Evolutionary conservation across 805 yeast genomes (phyloP), one percentile per base, ranked within the genome.

Genomic region (Candida orba): DNA sequence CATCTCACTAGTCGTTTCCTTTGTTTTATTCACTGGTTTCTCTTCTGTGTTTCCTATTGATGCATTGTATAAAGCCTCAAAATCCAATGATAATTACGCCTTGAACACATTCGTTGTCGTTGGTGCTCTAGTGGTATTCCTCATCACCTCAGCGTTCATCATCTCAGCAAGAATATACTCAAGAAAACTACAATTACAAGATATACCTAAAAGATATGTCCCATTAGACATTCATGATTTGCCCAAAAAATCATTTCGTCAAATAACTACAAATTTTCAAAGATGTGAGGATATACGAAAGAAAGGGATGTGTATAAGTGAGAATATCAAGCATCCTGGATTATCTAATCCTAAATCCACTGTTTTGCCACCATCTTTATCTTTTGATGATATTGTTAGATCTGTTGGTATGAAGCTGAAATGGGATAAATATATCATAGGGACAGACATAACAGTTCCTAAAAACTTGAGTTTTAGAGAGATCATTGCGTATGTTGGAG

Each of bases 81-180:
- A 77, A 51, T 71, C 82, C 1, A 68, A 78, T 3, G 67, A 68
- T 12, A 75, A 76, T 47, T 77, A 84, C 52, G 93, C 86, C 1
- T 68, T 86, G 59, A 87, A 89, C 58, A 77, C 91, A 4, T 81
- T 90, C 49, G 86, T 90, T 46, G 86, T 89, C 18, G 78, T 85
- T 8, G 75, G 79, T 37, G 87, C 84, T 7, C 71, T 85, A 53
- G 86, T 79, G 3, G 63, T 78, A 1, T 78, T 85, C 49, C 66
- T 79, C 1, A 45, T 82, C 1, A 52, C 73, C 7, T 63, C 79
- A 4, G 49, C 79, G 0, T 48, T 77, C 2, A 59, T 84, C 17
- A 76, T 79, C 50, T 63, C 83, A 18, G 65, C 76, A 33, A 70
- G 98, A 44, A 65, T 87, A 8, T 66, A 79, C 44, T 71, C 74